A percentile compares a stretch with the other conserved stretches of the same genome.
Evolutionary conservation across 2,329 filamentous ascomycete species (phyloP).

Genomic region (Sarocladiaceae sp.): DNA sequence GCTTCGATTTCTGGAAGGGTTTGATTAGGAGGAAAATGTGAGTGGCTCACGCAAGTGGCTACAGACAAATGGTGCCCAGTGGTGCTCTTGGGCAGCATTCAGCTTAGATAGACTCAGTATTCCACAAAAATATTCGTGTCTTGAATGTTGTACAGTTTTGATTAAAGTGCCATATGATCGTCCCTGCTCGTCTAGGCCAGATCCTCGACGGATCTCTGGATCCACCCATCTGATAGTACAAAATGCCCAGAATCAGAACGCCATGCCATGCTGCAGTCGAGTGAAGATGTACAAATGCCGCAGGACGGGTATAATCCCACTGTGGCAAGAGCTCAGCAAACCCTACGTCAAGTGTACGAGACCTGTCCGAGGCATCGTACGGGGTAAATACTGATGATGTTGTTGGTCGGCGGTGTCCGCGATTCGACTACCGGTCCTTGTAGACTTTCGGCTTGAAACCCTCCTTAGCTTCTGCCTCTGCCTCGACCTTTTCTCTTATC

Average conservation of each 20-base stretch:
- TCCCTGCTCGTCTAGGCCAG: constrained; percentile 26
- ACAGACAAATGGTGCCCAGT: too few species aligned
- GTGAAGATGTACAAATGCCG: constrained; percentile 43
- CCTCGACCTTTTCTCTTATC: constrained; percentile 63
- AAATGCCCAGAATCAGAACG: constrained; percentile 29
- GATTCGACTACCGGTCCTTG: constrained; percentile 78
- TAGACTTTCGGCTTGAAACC: constrained; percentile 96
- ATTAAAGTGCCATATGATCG: constrained; percentile 4
- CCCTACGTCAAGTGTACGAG: too few species aligned
- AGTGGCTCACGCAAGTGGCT: too few species aligned
- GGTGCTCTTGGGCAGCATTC: too few species aligned
- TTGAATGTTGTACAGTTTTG: background rate
- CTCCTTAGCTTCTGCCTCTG: constrained; percentile 74
- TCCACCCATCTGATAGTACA: constrained; percentile 13
- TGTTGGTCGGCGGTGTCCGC: too few species aligned
- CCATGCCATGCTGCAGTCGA: constrained; percentile 50
- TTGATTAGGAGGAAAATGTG: constrained; percentile 71
- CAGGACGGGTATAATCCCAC: constrained; percentile 4
- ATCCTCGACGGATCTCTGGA: constrained; percentile 22
- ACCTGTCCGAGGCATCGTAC: too few species aligned
- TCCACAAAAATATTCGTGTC: too few species aligned
- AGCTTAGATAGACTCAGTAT: too few species aligned
- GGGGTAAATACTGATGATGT: background rate
- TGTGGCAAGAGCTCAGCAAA: too few species aligned
- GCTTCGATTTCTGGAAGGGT: constrained; percentile 95